These are phyloP conservation scores for Aspergillus sp. DNA, from an alignment of 2,329 filamentous ascomycete genomes.

Conservation along the genomic window DNA sequence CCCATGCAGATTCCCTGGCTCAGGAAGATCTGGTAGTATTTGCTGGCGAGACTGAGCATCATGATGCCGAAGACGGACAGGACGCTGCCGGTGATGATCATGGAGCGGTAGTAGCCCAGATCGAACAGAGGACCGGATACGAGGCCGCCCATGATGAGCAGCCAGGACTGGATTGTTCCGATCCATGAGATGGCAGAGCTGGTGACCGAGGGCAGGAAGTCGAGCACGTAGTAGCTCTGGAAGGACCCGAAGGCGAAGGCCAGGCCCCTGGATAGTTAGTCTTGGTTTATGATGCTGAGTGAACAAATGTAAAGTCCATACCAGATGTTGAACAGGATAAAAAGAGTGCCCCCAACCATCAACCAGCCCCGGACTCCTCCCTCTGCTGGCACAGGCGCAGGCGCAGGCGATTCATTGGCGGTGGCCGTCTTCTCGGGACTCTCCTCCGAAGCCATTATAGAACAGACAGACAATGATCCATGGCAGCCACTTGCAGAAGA, in stretches of 20 bases:
- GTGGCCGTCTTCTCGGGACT: not conserved
- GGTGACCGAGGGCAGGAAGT: slow-evolving; percentile 32
- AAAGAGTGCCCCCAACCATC: slow-evolving; percentile 22
- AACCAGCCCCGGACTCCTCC: slow-evolving; percentile 23
- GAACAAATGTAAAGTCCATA: not conserved
- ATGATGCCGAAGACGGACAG: slow-evolving; percentile 44
- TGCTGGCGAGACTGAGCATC: slow-evolving; percentile 42
- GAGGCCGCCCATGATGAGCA: slow-evolving; percentile 49
- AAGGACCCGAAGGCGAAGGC: slow-evolving; percentile 51
- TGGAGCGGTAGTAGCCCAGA: slow-evolving; percentile 41
- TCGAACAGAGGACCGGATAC: slow-evolving; percentile 53
- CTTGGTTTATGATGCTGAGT: not conserved
- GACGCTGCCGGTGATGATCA: slow-evolving; percentile 43
- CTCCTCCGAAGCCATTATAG: not conserved
- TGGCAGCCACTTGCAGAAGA: not conserved
- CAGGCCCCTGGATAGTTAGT: slow-evolving; percentile 32
- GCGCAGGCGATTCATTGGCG: not conserved
- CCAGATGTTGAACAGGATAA: slow-evolving; percentile 27
- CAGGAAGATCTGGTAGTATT: slow-evolving; percentile 50
- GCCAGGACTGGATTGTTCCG: slow-evolving; percentile 48
- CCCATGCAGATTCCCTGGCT: slow-evolving; percentile 50
- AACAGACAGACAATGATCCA: not conserved
- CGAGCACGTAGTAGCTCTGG: slow-evolving; percentile 49
- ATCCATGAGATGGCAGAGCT: slow-evolving; percentile 52
- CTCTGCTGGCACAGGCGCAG: slow-evolving; percentile 13